Base-by-base conservation (phyloP, 768 basidiomycete species). In the Rhodotorula diobovata region DNA sequence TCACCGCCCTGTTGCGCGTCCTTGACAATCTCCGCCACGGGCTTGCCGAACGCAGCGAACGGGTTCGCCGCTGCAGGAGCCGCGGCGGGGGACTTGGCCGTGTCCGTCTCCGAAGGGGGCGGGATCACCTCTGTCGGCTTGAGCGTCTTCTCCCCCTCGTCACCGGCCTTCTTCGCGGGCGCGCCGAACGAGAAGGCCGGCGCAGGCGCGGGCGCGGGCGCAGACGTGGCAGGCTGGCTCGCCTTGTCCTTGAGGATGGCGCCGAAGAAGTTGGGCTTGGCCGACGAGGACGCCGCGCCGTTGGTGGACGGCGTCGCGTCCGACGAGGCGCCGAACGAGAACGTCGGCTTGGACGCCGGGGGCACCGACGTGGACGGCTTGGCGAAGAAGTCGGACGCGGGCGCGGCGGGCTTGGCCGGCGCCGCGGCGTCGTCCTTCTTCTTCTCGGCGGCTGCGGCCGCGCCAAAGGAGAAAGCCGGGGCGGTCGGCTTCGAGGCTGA, bases 191-290 rank as follows among this genome's bases (percentile, higher is more conserved):
- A 34, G 61, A 74, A 68, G 7, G 66, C 30, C 45, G 70, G 60
- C 2, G 56, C 28, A 0, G 67, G 54, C 9, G 63, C 58, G 3
- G 66, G 7, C 43, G 37, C 61, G 30, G n/a, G n/a, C n/a, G n/a
- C n/a, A n/a, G n/a, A n/a, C n/a, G 48, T 51, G 25, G 39, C 25
- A 48, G 60, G 64, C 32, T 68, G 60, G 37, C 59, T 50, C 23
- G 41, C 25, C 48, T 65, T 68, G 32, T 66, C 63, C 28, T 51
- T 63, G 57, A 74, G 23, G 51, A 86, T 2, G 87, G 87, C 39
- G 34, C 84, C 84, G 81, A 94, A 93, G 81, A 93, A 92, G 76
- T 89, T 87, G 43, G 76, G 75, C 54, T 80, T 66, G 28, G 14
- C 18, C 41, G 41, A 12, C 39, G 39, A 8, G 9, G 39, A 8